Evolutionary conservation across 192 early-diverging fungal species (phyloP), one percentile per base, ranked within the genome.

Genomic region (Coemansia reversa): DNA sequence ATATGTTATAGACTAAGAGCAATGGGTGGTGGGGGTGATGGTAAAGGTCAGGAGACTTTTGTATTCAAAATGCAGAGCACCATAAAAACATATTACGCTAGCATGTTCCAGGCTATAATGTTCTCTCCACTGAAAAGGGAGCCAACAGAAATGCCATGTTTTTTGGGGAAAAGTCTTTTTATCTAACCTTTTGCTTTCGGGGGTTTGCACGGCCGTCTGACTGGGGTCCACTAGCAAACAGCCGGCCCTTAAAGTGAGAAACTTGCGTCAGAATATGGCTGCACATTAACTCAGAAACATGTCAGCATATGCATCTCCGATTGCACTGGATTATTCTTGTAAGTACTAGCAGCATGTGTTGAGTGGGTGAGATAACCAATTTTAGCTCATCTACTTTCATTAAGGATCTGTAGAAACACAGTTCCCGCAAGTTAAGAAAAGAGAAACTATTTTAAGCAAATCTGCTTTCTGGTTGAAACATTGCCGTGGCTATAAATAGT

Each of bases 391-490:
- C 3, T 27, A 27, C 3, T 27, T 27, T 27, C 27, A 27, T 35
- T 35, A 35, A 11, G 33, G 33, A 45, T 16, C 39, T 12, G 9
- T 0, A 16, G 14, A 12, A 45, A 45, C 39, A 32, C 28, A 28
- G 18, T 56, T 22, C 55, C 39, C 39, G 16, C 39, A 45, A 45
- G 20, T 23, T 45, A 58, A 58, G 42, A 33, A 52, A 52, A 52
- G 22, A 33, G 28, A 19, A 33, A 51, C 33, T 55, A 33, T 14
- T 35, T 47, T 45, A 23, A n/a, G 57, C 11, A 7, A 0, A 23
- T 33, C 6, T 50, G n/a, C 4, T 35, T 35, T 3, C 51, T 18
- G 7, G 28, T 29, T 56, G 30, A 9, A 28, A 33, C 24, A 53
- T 3, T 14, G 9, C 27, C 51, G 22, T 49, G 19, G 19, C 22